Evolutionary conservation across 1,139 yeast genomes (phyloP).

Genomic region (Pneumocystis jirovecii): DNA sequence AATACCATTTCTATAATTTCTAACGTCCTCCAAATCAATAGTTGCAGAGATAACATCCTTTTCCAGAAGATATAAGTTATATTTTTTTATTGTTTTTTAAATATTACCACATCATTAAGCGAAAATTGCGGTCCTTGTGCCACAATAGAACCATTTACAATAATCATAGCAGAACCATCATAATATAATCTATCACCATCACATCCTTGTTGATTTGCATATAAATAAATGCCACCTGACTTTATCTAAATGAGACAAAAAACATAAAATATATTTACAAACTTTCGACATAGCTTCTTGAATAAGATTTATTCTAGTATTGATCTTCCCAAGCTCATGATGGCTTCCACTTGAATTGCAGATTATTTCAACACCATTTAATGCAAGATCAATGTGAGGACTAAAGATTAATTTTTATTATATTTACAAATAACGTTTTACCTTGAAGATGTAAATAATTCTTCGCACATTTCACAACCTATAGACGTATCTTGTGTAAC

Average conservation of each 20-base stretch:
- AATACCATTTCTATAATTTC: slow-evolving; percentile 58
- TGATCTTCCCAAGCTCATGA: slow-evolving; percentile 80
- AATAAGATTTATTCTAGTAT: slow-evolving; percentile 70
- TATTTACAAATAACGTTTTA: neutral
- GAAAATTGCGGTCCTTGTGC: slow-evolving; percentile 92
- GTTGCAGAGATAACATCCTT: slow-evolving; percentile 92
- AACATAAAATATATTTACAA: neutral
- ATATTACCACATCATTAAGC: slow-evolving; percentile 1
- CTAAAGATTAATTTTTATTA: slow-evolving; percentile 29
- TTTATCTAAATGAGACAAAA: slow-evolving; percentile 31
- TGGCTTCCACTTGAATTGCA: slow-evolving; percentile 95
- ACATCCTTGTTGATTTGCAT: slow-evolving; percentile 92
- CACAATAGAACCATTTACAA: slow-evolving; percentile 76
- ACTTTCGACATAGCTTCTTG: slow-evolving; percentile 54
- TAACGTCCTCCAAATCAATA: slow-evolving; percentile 79
- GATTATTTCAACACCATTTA: slow-evolving; percentile 91
- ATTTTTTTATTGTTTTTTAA: neutral
- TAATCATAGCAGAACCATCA: slow-evolving; percentile 92
- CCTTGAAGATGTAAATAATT: slow-evolving; percentile 68
- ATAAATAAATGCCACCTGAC: slow-evolving; percentile 89
- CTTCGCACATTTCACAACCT: slow-evolving; percentile 97
- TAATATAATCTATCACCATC: slow-evolving; percentile 95
- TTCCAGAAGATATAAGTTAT: slow-evolving; percentile 27
- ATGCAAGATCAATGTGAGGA: slow-evolving; percentile 80
- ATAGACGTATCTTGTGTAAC: slow-evolving; percentile 71